phyloP scores from a whole-genome alignment of 352 stramenopile genomes.

The Pythium vanterpoolii region DNA sequence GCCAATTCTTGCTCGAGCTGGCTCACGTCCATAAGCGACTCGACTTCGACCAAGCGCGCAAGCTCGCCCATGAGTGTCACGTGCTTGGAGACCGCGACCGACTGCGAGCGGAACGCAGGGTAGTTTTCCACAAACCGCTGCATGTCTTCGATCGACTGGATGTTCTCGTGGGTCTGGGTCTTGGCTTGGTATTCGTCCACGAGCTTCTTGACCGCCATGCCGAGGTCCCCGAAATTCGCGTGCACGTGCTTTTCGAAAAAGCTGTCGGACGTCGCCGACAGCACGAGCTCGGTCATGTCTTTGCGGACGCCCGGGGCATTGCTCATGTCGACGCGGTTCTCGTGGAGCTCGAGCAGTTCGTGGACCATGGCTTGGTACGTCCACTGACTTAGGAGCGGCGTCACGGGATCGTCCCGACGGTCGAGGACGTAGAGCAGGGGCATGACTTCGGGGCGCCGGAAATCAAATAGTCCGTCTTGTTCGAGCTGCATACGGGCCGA shows the following conservation, averaged over 20 bases:
- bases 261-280: slow-evolving; percentile 93
- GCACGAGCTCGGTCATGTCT: slow-evolving; percentile 97
- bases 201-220: slow-evolving; percentile 94
- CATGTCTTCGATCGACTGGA: slow-evolving; percentile 97
- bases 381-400: slow-evolving; percentile 97
- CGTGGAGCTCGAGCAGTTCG: slow-evolving; percentile 96
- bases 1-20: slow-evolving; percentile 94
- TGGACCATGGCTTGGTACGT: slow-evolving; percentile 99
- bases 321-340: slow-evolving; percentile 96
- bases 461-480: slow-evolving; percentile 98
- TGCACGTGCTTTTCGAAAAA: slow-evolving; percentile 98
- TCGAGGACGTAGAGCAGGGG: slow-evolving; percentile 95
- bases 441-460: slow-evolving; percentile 81
- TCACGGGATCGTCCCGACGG: slow-evolving; percentile 98
- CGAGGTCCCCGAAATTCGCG: slow-evolving; percentile 98
- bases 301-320: slow-evolving; percentile 93
- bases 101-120: slow-evolving; percentile 94
- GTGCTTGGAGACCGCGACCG: slow-evolving; percentile 98
- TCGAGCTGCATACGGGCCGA: slow-evolving; percentile 91
- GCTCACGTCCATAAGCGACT: slow-evolving; percentile 97
- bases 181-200: slow-evolving; percentile 88
- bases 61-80: slow-evolving; percentile 98
- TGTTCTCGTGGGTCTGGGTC: slow-evolving; percentile 84
- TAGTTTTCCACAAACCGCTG: slow-evolving; percentile 98
- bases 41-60: slow-evolving; percentile 94